Percentiles rank a stretch among this genome's conserved stretches.
Evolutionary conservation across 768 basidiomycete genomes (phyloP).

Genomic region (Strobilomyces confusus): DNA sequence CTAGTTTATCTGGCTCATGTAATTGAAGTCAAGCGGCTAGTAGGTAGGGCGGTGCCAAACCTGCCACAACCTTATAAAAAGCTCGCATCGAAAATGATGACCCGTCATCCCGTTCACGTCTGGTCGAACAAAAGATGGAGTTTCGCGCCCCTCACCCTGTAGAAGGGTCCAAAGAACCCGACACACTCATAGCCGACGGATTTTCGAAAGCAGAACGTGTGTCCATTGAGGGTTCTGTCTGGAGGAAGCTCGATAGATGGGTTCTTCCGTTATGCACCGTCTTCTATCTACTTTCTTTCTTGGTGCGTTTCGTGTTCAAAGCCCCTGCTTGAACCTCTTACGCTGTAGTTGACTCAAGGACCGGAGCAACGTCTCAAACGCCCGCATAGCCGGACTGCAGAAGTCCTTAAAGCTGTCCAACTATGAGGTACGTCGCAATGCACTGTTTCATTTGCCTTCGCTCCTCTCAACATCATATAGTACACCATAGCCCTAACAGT

Average conservation of each 20-base stretch:
- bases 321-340: background rate
- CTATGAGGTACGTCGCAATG: slow-evolving; percentile 16
- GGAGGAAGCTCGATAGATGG: slow-evolving; percentile 47
- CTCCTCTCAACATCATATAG: slow-evolving; percentile 15
- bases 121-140: background rate
- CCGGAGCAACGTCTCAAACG: slow-evolving; percentile 50
- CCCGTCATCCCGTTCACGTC: background rate
- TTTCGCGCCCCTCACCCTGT: background rate
- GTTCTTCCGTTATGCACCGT: slow-evolving; percentile 47
- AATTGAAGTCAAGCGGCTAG: too few relatives aligned
- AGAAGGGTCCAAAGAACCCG: slow-evolving; percentile 6
- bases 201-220: slow-evolving; percentile 13
- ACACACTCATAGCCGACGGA: background rate
- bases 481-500: slow-evolving; percentile 34
- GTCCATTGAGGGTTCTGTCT: slow-evolving; percentile 38
- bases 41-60: background rate
- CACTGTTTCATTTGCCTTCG: background rate
- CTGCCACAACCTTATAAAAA: background rate
- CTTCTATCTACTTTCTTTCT: slow-evolving; percentile 50
- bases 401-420: slow-evolving; percentile 37
- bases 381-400: slow-evolving; percentile 59
- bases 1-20: too few relatives aligned
- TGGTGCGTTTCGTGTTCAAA: slow-evolving; percentile 35
- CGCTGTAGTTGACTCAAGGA: slow-evolving; percentile 23
- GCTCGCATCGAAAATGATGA: too few relatives aligned